A percentile compares a stretch with the other conserved stretches of the same genome.
These are phyloP conservation scores for Linnemannia exigua DNA, from an alignment of 192 early-diverging fungal genomes.

Conservation along the genomic window DNA sequence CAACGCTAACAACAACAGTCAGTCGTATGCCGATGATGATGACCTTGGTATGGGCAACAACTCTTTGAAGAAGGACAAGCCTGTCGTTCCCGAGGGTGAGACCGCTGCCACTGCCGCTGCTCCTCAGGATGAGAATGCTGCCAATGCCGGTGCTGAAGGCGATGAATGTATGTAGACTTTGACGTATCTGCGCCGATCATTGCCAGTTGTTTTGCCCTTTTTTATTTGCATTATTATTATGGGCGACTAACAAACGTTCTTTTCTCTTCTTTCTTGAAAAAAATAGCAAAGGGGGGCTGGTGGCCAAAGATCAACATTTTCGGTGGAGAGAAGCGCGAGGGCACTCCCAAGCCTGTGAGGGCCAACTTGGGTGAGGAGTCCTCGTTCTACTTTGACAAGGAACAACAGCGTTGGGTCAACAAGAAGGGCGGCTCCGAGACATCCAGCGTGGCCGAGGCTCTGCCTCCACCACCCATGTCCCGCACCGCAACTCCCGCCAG, in stretches of 20 bases:
- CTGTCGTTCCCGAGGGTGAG: slow-evolving; percentile 16
- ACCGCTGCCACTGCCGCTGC: neutral
- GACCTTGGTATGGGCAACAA: slow-evolving; percentile 75
- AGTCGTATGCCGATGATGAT: slow-evolving; percentile 65
- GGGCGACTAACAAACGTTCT: neutral
- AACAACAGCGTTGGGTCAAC: slow-evolving; percentile 91
- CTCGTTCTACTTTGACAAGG: slow-evolving; percentile 89
- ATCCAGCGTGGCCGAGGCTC: slow-evolving; percentile 8
- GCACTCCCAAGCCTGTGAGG: slow-evolving; percentile 66
- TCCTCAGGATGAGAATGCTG: neutral
- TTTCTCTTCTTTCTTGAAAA: neutral
- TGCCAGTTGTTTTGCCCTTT: neutral
- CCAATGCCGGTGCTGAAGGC: slow-evolving; percentile 31
- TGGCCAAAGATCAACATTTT: slow-evolving; percentile 47
- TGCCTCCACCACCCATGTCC: slow-evolving; percentile 48
- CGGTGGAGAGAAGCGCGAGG: slow-evolving; percentile 50
- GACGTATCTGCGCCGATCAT: too few species aligned
- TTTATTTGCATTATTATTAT: neutral
- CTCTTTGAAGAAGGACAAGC: slow-evolving; percentile 54
- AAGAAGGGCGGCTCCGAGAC: slow-evolving; percentile 60
- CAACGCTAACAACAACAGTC: slow-evolving; percentile 25
- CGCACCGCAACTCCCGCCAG: slow-evolving; percentile 20
- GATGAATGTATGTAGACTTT: slow-evolving; percentile 32
- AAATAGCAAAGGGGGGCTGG: slow-evolving; percentile 42
- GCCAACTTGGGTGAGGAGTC: slow-evolving; percentile 92